phyloP scores from a whole-genome alignment of 805 yeast species.

The Kodamaea hsintzibuensis region DNA sequence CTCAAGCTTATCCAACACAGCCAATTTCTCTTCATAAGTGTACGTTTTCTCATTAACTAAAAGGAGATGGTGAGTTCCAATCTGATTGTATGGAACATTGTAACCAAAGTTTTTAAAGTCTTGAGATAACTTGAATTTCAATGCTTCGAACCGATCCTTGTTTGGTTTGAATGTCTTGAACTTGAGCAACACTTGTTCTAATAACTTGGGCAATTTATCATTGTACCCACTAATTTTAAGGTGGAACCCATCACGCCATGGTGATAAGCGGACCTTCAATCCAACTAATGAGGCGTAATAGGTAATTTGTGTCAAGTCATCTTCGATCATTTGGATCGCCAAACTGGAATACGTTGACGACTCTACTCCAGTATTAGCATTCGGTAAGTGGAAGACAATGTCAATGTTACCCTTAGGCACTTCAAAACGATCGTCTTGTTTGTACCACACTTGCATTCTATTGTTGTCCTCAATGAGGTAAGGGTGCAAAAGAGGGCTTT shows the following conservation, averaged over 20 bases:
- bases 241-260: slow-evolving; percentile 69
- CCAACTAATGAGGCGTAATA: slow-evolving; percentile 88
- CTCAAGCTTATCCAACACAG: slow-evolving; percentile 42
- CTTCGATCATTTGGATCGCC: slow-evolving; percentile 71
- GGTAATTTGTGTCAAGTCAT: slow-evolving; percentile 69
- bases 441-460: slow-evolving; percentile 73
- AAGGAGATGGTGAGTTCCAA: slow-evolving; percentile 60
- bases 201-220: slow-evolving; percentile 69
- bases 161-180: slow-evolving; percentile 52
- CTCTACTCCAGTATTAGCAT: slow-evolving; percentile 57
- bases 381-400: slow-evolving; percentile 64
- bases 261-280: slow-evolving; percentile 54
- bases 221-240: slow-evolving; percentile 77
- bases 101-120: slow-evolving; percentile 68
- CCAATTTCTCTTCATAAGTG: slow-evolving; percentile 60
- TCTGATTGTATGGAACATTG: slow-evolving; percentile 76
- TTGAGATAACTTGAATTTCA: slow-evolving; percentile 64
- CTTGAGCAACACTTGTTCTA: slow-evolving; percentile 59
- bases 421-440: slow-evolving; percentile 84
- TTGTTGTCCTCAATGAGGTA: slow-evolving; percentile 53
- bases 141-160: slow-evolving; percentile 60
- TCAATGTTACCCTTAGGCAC: slow-evolving; percentile 82
- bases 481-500: slow-evolving; percentile 54
- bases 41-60: slow-evolving; percentile 75
- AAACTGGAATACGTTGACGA: slow-evolving; percentile 60